phyloP scores from a whole-genome alignment of 345 rosid genomes.

The Clarkia xantiana region DNA sequence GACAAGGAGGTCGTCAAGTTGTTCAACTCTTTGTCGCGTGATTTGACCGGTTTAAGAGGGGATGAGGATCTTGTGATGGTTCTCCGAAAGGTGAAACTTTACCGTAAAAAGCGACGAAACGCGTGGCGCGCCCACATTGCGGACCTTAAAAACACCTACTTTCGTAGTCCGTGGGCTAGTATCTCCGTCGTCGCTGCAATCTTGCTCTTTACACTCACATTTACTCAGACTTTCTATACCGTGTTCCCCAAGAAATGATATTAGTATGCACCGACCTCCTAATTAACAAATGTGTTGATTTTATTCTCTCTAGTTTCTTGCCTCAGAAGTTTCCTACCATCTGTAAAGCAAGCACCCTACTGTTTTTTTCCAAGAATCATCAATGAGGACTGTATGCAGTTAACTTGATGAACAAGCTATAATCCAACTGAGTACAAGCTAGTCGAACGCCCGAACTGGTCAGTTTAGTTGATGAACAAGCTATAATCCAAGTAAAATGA shows the following conservation, averaged over 20 bases:
- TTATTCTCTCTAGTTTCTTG: too few species aligned
- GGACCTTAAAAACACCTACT: not conserved
- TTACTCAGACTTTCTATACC: slow-evolving; percentile 18
- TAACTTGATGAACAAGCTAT: too few species aligned
- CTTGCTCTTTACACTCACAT: not conserved
- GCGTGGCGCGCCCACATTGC: not conserved
- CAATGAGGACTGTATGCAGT: too few species aligned
- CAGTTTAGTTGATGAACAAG: too few species aligned
- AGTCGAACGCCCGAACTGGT: too few species aligned
- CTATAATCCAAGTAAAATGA: too few species aligned
- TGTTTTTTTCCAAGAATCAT: too few species aligned
- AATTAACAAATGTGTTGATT: too few species aligned
- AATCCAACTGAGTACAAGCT: too few species aligned
- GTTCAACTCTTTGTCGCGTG: slow-evolving; percentile 26
- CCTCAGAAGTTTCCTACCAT: too few species aligned
- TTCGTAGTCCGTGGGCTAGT: not conserved
- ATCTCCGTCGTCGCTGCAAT: not conserved
- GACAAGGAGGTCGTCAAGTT: slow-evolving; percentile 29
- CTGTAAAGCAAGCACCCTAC: too few species aligned
- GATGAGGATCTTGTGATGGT: not conserved
- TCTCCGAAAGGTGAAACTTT: not conserved
- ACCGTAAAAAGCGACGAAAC: not conserved
- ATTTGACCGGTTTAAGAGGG: slow-evolving; percentile 8
- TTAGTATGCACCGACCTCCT: too few species aligned
- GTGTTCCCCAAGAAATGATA: slow-evolving; percentile 12